Evolutionary conservation across 805 yeast genomes (phyloP), one percentile per base, ranked within the genome.

Genomic region (Cyberlindnera nakhonratchasimensis): DNA sequence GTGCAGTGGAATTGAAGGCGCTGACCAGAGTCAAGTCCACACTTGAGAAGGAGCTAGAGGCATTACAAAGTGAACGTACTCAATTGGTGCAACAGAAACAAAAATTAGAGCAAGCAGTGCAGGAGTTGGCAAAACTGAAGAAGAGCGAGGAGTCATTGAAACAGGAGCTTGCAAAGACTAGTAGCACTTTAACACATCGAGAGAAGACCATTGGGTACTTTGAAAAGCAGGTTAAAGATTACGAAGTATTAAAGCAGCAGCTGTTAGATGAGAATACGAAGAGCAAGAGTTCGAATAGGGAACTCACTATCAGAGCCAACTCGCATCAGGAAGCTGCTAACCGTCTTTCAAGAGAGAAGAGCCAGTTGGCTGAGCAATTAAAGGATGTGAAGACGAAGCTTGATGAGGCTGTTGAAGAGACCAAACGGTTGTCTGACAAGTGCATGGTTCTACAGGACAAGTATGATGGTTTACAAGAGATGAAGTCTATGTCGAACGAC

Each of bases 361-460:
- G 52, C 21, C 50, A 50, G 8, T 37, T 64, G 24, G 51, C 44
- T 10, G 60, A 59, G 6, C 77, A 72, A n/a, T 54, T 71, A n/a
- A 60, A 57, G 16, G 70, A 65, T 16, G 57, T 70, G 40, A 66
- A 60, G 58, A 41, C 55, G 58, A 43, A 63, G 43, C 40, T 67
- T 65, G 48, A 68, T 54, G 45, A 51, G n/a, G 48, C 62, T 18
- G 40, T 64, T 5, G 63, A 67, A 34, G 75, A 71, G 34, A 64
- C 64, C 40, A 74, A 72, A 22, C 55, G 56, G 17, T 38, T 66
- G 9, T 61, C 71, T 18, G 82, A 75, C 42, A 62, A 69, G 42
- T 54, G 64, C 8, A 53, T 50, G n/a, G 64, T 65, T 6, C 46
- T 68, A 24, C 67, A 63, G 40, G 69, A 63, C 39, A 66, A 70